Conservation (phyloP, 768 basidiomycete species). For the Lentinula sp. region DNA sequence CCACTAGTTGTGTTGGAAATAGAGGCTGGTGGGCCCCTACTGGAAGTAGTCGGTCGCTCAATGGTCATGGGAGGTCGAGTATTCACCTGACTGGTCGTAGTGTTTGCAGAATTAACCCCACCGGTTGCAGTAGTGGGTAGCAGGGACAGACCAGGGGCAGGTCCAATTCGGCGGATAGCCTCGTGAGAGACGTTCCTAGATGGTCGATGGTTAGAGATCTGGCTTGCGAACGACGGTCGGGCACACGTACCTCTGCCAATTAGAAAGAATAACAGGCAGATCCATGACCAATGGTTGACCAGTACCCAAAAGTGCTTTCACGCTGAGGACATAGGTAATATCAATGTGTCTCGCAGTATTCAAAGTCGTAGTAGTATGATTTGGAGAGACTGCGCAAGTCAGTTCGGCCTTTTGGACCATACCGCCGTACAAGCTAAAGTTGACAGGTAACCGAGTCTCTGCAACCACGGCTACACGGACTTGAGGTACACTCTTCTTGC, state of each 20-base stretch:
- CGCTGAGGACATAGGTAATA: conserved; percentile 70
- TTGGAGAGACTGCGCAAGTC: conserved; percentile 58
- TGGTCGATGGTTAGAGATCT: neutral
- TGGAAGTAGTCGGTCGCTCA: conserved; percentile 1
- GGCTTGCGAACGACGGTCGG: neutral
- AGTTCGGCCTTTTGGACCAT: conserved; percentile 70
- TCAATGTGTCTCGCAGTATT: conserved; percentile 83
- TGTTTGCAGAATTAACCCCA: neutral
- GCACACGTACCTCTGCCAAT: conserved; percentile 70
- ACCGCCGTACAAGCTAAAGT: conserved; percentile 69
- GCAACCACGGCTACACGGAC: conserved; percentile 48
- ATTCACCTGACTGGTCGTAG: conserved; percentile 2
- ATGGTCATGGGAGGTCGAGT: conserved; percentile 4
- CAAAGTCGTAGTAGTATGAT: conserved; percentile 76
- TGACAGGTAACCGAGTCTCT: conserved; percentile 69
- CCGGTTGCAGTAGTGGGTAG: conserved; percentile 11
- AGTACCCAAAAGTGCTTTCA: conserved; percentile 73
- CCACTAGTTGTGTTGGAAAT: neutral
- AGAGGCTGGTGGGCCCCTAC: neutral
- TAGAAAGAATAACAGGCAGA: conserved; percentile 75
- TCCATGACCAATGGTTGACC: conserved; percentile 63
- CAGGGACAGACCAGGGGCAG: conserved; percentile 40
- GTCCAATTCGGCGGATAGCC: conserved; percentile 52
- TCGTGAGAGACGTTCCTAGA: conserved; percentile 64
- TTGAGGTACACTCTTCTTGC: conserved; percentile 57